A percentile compares a stretch with the other conserved stretches of the same genome.
phyloP scores from a whole-genome alignment of 805 yeast genomes.

The Lipomyces starkeyi region DNA sequence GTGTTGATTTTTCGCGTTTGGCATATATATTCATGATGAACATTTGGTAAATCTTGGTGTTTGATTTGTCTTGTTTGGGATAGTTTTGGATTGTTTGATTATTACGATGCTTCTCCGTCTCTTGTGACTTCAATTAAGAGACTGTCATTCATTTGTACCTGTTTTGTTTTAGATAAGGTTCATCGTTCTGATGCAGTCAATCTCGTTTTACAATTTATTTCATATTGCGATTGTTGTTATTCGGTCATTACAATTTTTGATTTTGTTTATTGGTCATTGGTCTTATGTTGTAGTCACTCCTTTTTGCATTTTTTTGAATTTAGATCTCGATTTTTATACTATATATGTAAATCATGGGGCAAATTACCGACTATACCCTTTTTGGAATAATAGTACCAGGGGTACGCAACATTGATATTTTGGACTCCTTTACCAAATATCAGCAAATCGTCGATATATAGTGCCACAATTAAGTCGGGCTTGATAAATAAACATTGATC shows the following conservation, averaged over 20 bases:
- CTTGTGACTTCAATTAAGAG: not conserved
- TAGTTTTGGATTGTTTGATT: not conserved
- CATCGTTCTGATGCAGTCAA: no score
- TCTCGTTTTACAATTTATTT: not conserved
- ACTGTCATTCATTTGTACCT: not conserved
- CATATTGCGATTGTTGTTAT: not conserved
- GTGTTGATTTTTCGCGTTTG: not conserved
- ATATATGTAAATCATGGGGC: no score
- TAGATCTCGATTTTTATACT: no score
- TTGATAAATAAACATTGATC: no score
- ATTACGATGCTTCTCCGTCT: not conserved
- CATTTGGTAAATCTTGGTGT: not conserved
- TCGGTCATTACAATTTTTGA: not conserved
- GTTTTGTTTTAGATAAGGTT: not conserved
- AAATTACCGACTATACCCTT: no score
- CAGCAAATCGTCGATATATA: no score
- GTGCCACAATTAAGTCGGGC: no score
- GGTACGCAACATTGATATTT: no score
- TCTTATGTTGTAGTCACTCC: not conserved
- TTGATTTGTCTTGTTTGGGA: not conserved
- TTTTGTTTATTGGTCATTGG: not conserved
- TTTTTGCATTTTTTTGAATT: no score
- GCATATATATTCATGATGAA: not conserved
- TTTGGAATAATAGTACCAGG: no score
- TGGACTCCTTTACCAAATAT: no score